Evolutionary conservation across 2,329 filamentous ascomycete genomes (phyloP), one percentile per base, ranked within the genome.

Genomic region (Pestalotiopsis sp.): DNA sequence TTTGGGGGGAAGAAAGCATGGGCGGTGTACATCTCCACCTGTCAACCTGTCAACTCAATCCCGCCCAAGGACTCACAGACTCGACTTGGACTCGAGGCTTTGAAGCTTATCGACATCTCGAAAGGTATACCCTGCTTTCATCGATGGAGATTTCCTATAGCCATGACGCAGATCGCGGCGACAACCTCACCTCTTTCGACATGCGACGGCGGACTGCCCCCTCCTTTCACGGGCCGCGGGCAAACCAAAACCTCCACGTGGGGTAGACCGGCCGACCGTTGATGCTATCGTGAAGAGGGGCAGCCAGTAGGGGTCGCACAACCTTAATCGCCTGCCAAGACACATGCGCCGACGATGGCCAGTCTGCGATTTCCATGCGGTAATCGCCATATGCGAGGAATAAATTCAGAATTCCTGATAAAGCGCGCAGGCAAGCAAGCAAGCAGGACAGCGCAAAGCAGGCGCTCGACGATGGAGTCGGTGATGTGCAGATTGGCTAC

Each of bases 191-290:
- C 25, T 60, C 25, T 60, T 60, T 27, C 25, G 17, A 61, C 9
- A 36, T 36, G 27, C 27, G 23, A 27, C 27, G 17, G 57, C 57
- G 27, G 27, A 36, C 27, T 59, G 57, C 57, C 57, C 57, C 57
- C 57, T 59, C 57, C 23, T 27, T 59, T 27, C 27, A 27, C 57
- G 27, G 23, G 57, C 23, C 27, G 27, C 57, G 57, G 57, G 27
- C 57, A 59, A 59, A 39, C 59, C 59, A 27, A 62, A 52, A 62
- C 31, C 59, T 62, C 59, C 59, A 62, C 27, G 59, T 62, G 59
- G 59, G 59, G 59, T 62, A 17, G 59, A 20, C 14, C 25, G 17
- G 57, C 7, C 57, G 13, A 27, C 57, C 11, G 20, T 52, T n/a
- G 20, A 27, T 36, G 23, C 23, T 36, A 59, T 59, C 57, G 57